Base-by-base conservation (phyloP, 257 asterid genomes). In the Nicotiana knightiana region DNA sequence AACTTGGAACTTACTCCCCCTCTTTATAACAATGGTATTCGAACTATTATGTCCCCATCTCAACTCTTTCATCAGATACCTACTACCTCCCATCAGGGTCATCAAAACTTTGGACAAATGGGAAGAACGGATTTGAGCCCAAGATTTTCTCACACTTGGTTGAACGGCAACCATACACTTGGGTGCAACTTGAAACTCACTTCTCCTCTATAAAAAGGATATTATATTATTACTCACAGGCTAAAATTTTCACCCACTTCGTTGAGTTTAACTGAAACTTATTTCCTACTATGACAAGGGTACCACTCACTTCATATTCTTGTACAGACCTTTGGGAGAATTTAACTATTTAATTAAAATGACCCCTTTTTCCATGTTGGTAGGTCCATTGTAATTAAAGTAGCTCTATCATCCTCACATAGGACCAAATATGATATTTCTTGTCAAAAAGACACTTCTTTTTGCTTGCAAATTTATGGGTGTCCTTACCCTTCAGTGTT, bases 311-410 rank as follows among this genome's bases (percentile, higher is more conserved):
- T 21, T 21, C 24, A 21, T 21, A 21, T 21, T 21, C 24, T 21
- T 21, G 24, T 21, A 21, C 24, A 21, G 24, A 21, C 24, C 24
- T 21, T 46, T 48, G 79, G 24, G 59, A 46, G 39, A 71, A 46
- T 71, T 71, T 71, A 71, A 46, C 24, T 9, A 28, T 39, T 21
- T 39, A 6, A 70, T 21, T 21, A 51, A 70, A 70, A 43, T 21
- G 58, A 11, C 58, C 58, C 35, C 12, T 43, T 71, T 24, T 11
- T 78, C 54, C 65, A 68, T 54, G 76, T 65, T 61, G 71, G 73
- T 76, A 21, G 84, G 86, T 63, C 85, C 83, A 79, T 76, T 59
- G 6, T 76, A 32, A 21, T 26, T 58, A 26, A 48, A 58, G 66
- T 6, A 18, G 33, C 5, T 43, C 39, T 4, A 71, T 32, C 57